A percentile compares a stretch with the other conserved stretches of the same genome.
Evolutionary conservation across 202 grass and related monocot genomes (phyloP).

Genomic region (Panicum hallii): DNA sequence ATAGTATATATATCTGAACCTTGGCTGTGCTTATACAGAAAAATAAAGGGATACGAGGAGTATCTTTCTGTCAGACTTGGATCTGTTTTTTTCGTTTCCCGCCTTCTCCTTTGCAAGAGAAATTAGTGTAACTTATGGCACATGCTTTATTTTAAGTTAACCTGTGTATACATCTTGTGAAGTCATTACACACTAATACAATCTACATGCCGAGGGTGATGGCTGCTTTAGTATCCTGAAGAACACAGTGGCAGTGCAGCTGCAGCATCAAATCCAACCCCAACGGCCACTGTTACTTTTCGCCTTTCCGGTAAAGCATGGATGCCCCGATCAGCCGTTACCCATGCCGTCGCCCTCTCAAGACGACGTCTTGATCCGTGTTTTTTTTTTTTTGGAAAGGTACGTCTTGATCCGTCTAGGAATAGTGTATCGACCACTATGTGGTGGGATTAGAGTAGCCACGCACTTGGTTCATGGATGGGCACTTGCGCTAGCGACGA

Average conservation of each 20-base stretch:
- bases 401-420: not conserved
- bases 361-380: not conserved
- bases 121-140: no score
- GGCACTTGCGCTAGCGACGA: conserved; percentile 22
- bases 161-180: not conserved
- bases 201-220: not conserved
- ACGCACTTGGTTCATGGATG: conserved; percentile 7
- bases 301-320: not conserved
- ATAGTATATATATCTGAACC: not conserved
- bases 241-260: no score
- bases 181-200: not conserved
- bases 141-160: not conserved
- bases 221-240: not conserved
- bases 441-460: not conserved
- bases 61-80: conserved; percentile 29
- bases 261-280: not conserved
- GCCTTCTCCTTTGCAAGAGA: not conserved
- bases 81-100: not conserved
- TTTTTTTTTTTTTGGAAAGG: no score
- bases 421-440: not conserved
- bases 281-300: not conserved
- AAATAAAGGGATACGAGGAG: not conserved
- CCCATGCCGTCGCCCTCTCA: not conserved
- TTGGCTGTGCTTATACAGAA: not conserved
- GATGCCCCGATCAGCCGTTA: not conserved